Base-by-base conservation (phyloP, 352 stramenopile genomes). In the Bremia lactucae region DNA sequence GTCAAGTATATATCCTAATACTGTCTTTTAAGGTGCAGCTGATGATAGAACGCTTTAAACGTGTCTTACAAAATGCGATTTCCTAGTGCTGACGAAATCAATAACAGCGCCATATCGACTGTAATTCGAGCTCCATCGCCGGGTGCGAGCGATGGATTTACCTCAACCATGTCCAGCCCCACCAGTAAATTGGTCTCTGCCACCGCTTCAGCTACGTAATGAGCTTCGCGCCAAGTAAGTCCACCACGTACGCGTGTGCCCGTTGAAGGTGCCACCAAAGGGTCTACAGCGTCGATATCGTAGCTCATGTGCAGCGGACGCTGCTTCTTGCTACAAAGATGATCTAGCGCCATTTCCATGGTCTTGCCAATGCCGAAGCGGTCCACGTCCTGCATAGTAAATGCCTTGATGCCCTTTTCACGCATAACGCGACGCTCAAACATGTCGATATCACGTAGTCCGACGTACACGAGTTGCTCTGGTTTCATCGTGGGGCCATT, bases 271-370 rank as follows among this genome's bases (percentile, higher is more conserved):
- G 94, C 94, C 26, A 96, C 59, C 13, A 90, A 45, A 6, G 95
- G 95, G 65, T 98, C 95, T 1, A 97, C 82, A n/a, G 93, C 91
- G 69, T 98, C 95, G 58, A 98, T 98, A 55, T 98, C 95, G 65
- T 98, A 98, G 49, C 81, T 96, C 59, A 98, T 83, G 72, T 98
- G 95, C 21, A 98, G 54, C 19, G 93, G 94, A 21, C 92, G 76
- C 51, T 94, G 56, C 35, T 84, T 83, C 62, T 92, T 75, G 29
- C 45, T 72, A 45, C 65, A 77, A 1, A 98, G 70, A 66, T 98
- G 86, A 41, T 96, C 84, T n/a, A 98, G 62, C 24, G 91, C 90
- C 72, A 93, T 87, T 53, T 98, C 91, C 93, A 98, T 98, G 4
- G 96, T 95, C 58, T 84, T 73, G 46, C 93, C 94, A 59, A 98